Conservation (phyloP, 2,329 filamentous ascomycete genomes). For the Diaporthe sp. region DNA sequence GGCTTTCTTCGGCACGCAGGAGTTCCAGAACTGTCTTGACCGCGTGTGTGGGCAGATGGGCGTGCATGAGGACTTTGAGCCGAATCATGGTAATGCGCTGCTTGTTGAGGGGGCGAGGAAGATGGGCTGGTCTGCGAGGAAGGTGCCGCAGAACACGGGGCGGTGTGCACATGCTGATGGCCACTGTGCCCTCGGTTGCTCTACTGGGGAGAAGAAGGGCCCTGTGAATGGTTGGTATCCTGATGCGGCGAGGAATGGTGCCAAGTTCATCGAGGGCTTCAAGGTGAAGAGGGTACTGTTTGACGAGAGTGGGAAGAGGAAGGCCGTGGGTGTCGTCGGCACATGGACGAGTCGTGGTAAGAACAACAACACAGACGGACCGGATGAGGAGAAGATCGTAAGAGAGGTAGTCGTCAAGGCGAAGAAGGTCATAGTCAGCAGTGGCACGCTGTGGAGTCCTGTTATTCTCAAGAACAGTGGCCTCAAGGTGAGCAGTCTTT, state of each 20-base stretch:
- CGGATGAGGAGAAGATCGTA: constrained; percentile 57
- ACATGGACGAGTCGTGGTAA: constrained; percentile 78
- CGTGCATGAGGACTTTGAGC: constrained; percentile 75
- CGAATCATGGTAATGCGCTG: constrained; percentile 77
- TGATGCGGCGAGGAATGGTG: constrained; percentile 80
- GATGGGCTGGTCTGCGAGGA: constrained; percentile 76
- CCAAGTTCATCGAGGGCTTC: constrained; percentile 84
- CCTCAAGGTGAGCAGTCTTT: constrained; percentile 63
- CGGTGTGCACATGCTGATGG: constrained; percentile 79
- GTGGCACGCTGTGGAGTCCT: constrained; percentile 80
- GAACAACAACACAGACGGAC: constrained; percentile 51
- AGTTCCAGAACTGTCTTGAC: constrained; percentile 81
- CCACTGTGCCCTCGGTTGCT: constrained; percentile 67
- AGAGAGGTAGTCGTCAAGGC: constrained; percentile 78
- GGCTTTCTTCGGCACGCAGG: constrained; percentile 76
- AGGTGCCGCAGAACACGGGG: constrained; percentile 83
- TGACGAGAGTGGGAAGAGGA: constrained; percentile 62
- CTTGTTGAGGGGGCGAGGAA: constrained; percentile 79
- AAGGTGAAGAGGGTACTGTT: constrained; percentile 78
- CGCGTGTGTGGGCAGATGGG: constrained; percentile 83
- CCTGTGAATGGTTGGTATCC: constrained; percentile 80
- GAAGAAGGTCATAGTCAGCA: constrained; percentile 79
- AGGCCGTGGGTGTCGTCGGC: constrained; percentile 77
- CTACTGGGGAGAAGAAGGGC: constrained; percentile 80
- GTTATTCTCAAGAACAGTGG: constrained; percentile 80